Conservation (phyloP, 2,329 filamentous ascomycete genomes). For the Cyanodermella asteris region DNA sequence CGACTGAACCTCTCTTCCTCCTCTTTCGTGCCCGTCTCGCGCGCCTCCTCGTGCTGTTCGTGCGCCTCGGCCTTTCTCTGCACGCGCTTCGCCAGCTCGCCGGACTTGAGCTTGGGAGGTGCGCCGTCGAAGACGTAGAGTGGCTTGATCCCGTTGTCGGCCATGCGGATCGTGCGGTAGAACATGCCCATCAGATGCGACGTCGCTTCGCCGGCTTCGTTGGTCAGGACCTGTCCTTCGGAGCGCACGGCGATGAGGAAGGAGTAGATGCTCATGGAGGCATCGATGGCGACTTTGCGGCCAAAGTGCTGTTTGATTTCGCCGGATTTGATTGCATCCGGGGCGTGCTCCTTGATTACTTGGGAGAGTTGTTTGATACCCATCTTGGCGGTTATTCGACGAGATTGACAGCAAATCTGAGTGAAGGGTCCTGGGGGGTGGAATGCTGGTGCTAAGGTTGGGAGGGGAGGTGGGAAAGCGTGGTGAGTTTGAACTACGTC, state of each 20-base stretch:
- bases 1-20: slow-evolving; percentile 97
- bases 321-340: slow-evolving; percentile 84
- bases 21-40: slow-evolving; percentile 87
- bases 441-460: no score
- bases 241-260: slow-evolving; percentile 95
- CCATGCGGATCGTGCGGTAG: slow-evolving; percentile 92
- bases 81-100: slow-evolving; percentile 87
- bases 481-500: no score
- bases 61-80: slow-evolving; percentile 84
- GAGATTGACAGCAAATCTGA: no score
- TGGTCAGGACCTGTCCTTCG: slow-evolving; percentile 88
- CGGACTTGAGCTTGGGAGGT: slow-evolving; percentile 90
- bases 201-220: slow-evolving; percentile 84
- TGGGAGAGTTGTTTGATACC: slow-evolving; percentile 44
- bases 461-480: no score
- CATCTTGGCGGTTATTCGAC: slow-evolving; percentile 17
- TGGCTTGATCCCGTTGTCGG: slow-evolving; percentile 97
- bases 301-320: slow-evolving; percentile 99
- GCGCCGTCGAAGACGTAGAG: slow-evolving; percentile 96
- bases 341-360: slow-evolving; percentile 77
- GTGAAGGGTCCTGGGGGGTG: no score
- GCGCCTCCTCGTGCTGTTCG: slow-evolving; percentile 80
- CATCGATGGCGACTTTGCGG: slow-evolving; percentile 84
- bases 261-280: slow-evolving; percentile 97
- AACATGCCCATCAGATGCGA: slow-evolving; percentile 99